phyloP scores from a whole-genome alignment of 2,329 filamentous ascomycete genomes.

The Arthroderma uncinatum region DNA sequence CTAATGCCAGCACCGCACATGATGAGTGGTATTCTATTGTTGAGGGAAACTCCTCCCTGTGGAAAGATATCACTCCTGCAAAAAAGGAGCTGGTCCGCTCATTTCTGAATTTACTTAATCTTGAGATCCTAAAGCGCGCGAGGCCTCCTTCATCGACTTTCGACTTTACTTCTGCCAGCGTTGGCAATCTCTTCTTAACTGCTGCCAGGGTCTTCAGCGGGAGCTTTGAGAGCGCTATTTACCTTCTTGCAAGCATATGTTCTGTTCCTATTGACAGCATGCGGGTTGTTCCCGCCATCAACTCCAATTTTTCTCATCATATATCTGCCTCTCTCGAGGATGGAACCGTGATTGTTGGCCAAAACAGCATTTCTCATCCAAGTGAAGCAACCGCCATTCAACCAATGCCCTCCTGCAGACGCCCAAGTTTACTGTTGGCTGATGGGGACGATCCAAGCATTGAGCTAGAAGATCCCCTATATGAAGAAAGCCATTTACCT shows the following conservation, averaged over 20 bases:
- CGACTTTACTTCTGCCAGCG: constrained; percentile 63
- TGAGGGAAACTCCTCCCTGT: constrained; percentile 67
- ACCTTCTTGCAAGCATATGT: constrained; percentile 76
- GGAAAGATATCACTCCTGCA: constrained; percentile 57
- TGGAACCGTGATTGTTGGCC: constrained; percentile 70
- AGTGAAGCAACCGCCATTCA: constrained; percentile 49
- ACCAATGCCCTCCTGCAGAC: constrained; percentile 21
- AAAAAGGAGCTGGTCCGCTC: constrained; percentile 69
- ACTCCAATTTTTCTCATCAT: constrained; percentile 90
- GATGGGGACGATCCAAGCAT: constrained; percentile 24
- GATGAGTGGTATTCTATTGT: constrained; percentile 81
- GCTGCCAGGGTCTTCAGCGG: constrained; percentile 84
- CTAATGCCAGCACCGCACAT: constrained; percentile 50
- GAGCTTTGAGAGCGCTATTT: constrained; percentile 84
- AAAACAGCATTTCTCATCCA: constrained; percentile 86
- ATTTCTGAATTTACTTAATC: constrained; percentile 63
- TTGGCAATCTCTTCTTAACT: constrained; percentile 70
- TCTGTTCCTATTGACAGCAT: constrained; percentile 62
- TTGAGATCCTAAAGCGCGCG: constrained; percentile 67
- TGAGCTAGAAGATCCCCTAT: constrained; percentile 23
- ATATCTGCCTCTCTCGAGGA: constrained; percentile 74
- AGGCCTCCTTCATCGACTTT: constrained; percentile 59
- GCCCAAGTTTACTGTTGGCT: constrained; percentile 27
- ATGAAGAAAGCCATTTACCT: constrained; percentile 36
- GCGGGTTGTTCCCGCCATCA: constrained; percentile 76